Conservation (phyloP, 2,329 filamentous ascomycete genomes). For the Chalaropsis ovoidea region DNA sequence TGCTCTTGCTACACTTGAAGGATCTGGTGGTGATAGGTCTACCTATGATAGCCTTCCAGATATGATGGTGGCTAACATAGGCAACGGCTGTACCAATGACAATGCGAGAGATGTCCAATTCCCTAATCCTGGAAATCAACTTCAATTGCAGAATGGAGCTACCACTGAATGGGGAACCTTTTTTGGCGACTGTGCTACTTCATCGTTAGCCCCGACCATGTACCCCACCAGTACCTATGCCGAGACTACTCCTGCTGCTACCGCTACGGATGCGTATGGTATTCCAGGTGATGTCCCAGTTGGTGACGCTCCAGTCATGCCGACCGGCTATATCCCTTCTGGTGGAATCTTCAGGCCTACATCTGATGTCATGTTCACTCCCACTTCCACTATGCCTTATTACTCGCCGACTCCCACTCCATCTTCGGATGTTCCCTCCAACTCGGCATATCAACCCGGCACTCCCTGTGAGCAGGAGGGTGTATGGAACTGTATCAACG, state of each 20-base stretch:
- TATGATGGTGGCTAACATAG: conserved; percentile 60
- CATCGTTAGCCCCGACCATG: too few relatives aligned
- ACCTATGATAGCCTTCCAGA: conserved; percentile 56
- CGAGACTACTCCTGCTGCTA: not conserved
- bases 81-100: conserved; percentile 43
- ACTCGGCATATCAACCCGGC: conserved; percentile 26
- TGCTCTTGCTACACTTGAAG: conserved; percentile 59
- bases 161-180: conserved; percentile 32
- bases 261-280: not conserved
- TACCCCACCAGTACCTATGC: conserved; percentile 21
- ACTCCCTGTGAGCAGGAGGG: conserved; percentile 35
- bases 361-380: conserved; percentile 27
- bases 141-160: conserved; percentile 42
- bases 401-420: conserved; percentile 5
- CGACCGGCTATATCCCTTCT: conserved; percentile 27
- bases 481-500: conserved; percentile 45
- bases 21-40: conserved; percentile 39
- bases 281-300: not conserved
- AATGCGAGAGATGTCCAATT: conserved; percentile 47
- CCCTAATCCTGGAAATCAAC: conserved; percentile 50
- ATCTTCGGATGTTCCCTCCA: conserved; percentile 22
- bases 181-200: too few relatives aligned
- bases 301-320: not conserved
- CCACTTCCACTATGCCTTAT: conserved; percentile 11
- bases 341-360: conserved; percentile 38